These are phyloP conservation scores for Suhomyces sp. DNA, from an alignment of 805 yeast genomes.

Conservation along the genomic window DNA sequence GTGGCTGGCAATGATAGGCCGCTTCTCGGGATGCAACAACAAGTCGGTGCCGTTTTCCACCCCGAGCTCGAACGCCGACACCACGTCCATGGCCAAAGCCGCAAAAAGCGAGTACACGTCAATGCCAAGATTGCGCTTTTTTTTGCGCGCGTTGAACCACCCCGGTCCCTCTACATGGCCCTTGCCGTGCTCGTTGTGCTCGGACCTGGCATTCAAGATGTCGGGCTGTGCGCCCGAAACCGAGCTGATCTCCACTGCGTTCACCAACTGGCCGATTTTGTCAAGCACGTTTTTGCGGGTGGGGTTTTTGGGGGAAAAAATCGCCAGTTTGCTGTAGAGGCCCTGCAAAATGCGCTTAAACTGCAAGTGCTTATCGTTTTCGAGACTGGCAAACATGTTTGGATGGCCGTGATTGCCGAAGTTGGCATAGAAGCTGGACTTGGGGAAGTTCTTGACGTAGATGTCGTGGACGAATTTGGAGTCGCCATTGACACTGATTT, in stretches of 20 bases:
- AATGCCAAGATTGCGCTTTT: conserved; percentile 33
- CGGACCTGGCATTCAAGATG: conserved; percentile 29
- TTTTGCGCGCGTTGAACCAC: conserved; percentile 28
- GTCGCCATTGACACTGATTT: conserved; percentile 56
- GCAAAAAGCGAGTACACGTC: conserved; percentile 65
- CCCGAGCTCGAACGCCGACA: conserved; percentile 61
- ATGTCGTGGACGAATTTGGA: conserved; percentile 49
- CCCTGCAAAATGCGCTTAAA: conserved; percentile 31
- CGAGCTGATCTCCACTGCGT: conserved; percentile 24
- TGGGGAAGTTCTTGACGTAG: conserved; percentile 55
- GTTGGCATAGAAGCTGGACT: conserved; percentile 56
- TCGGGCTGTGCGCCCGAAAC: conserved; percentile 34
- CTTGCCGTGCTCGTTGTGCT: conserved; percentile 32
- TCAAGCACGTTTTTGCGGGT: conserved; percentile 24
- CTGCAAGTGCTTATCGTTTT: conserved; percentile 44
- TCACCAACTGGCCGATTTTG: conserved; percentile 25
- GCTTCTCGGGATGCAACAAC: conserved; percentile 34
- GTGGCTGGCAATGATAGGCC: conserved; percentile 42
- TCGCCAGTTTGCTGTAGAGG: conserved; percentile 34
- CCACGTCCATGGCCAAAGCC: conserved; percentile 70
- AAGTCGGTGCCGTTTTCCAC: conserved; percentile 43
- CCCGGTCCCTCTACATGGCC: conserved; percentile 23
- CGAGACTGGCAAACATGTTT: conserved; percentile 58
- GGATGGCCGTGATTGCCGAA: conserved; percentile 56
- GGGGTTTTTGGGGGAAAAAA: conserved; percentile 29